Base-by-base conservation (phyloP, 2,329 filamentous ascomycete genomes). In the Colletotrichum aenigma region DNA sequence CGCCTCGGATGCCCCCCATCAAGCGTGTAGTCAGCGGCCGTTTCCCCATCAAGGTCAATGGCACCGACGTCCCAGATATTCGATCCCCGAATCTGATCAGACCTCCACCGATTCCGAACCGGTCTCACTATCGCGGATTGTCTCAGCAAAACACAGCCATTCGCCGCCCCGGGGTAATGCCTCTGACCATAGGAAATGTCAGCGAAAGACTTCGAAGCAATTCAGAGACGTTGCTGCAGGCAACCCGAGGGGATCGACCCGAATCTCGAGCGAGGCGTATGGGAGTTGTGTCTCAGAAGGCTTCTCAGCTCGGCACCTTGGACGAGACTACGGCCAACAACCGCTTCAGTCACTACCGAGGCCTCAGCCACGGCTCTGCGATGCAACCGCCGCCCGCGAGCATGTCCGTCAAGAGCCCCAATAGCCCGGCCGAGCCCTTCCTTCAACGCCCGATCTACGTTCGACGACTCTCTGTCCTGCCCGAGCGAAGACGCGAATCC, bases 81-180 rank as follows among this genome's bases (percentile, higher is more conserved):
- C 91, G 92, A 77, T 96, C 94, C 6, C 94, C 94, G 16, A 92
- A 89, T 48, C 85, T 91, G 13, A 87, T 88, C 24, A 91, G 93
- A 38, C 89, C 94, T 32, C 95, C 96, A 4, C 94, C 94, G 1
- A 94, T 98, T 75, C 95, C 95, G 0, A 91, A 91, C 6, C 91
- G 94, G 76, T 97, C 95, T 4, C 96, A 98, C 82, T 95, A 95
- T 79, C 92, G 96, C 34, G 93, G 93, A 2, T 86, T 93, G 5
- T 95, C 93, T 4, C 92, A 94, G 78, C 92, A 94, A 77, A 94
- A 89, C 78, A 86, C 89, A 3, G 86, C 90, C 7, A 87, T 92
- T 61, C 91, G 94, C 71, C 89, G 93, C 72, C 94, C 95, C 1
- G 92, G 93, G 3, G 90, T 95, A n/a, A 92, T 94, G 84, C 95